Evolutionary conservation across 805 yeast genomes (phyloP).

Genomic region (Zygosaccharomyces gambellarensis): DNA sequence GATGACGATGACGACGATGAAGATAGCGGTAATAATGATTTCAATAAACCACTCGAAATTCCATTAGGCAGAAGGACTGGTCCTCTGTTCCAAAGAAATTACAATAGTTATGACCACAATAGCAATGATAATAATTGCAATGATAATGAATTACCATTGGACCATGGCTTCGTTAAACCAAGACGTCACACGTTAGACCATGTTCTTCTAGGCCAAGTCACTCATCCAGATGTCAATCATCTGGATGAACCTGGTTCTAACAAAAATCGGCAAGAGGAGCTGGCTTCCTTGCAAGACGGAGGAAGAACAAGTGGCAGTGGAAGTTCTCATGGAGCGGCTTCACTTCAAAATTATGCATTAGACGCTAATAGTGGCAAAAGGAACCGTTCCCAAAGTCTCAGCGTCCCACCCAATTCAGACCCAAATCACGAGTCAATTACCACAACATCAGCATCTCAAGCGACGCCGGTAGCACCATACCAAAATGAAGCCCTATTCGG

Average conservation of each 20-base stretch:
- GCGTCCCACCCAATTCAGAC: neutral
- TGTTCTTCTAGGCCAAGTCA: constrained; percentile 3
- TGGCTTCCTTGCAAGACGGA: neutral
- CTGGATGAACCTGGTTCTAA: neutral
- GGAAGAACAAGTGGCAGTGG: neutral
- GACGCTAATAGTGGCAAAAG: neutral
- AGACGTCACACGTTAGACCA: constrained; percentile 11
- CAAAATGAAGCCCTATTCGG: neutral
- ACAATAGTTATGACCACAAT: neutral
- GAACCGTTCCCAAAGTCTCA: neutral
- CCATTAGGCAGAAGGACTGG: constrained; percentile 20
- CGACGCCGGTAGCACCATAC: neutral
- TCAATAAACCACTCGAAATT: constrained; percentile 26
- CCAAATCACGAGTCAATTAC: neutral
- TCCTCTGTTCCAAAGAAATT: constrained; percentile 20
- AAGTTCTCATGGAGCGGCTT: neutral
- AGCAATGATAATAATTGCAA: neutral
- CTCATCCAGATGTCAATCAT: neutral
- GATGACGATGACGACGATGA: constrained; percentile 31
- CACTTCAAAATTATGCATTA: constrained; percentile 2
- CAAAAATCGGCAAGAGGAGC: neutral
- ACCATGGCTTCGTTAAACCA: neutral
- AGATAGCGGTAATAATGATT: constrained; percentile 11
- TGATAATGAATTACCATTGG: neutral
- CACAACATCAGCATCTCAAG: neutral